Evolutionary conservation across 495 filamentous ascomycete genomes (phyloP), one percentile per base, ranked within the genome.

Genomic region (Penicillium paxilli): DNA sequence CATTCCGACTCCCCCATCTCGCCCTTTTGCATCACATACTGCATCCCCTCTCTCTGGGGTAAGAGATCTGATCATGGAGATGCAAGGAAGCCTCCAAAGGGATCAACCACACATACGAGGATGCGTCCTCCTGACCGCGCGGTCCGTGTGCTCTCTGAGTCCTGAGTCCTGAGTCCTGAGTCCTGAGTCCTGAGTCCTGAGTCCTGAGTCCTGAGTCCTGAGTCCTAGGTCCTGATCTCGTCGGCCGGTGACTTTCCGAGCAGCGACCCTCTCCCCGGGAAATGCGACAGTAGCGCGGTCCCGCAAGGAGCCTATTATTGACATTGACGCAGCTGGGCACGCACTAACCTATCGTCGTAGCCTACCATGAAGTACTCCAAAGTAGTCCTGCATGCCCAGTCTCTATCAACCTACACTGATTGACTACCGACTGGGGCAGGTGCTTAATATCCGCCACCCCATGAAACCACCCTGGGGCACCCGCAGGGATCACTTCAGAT

Each of bases 251-350:
- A 42, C 40, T 23, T 42, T 42, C 40, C 40, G 40, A 42, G 11
- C 17, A 42, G 12, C 35, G 5, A 40, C n/a, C 33, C 33, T 37
- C 33, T 28, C 32, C 33, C 40, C 40, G 17, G 40, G 40, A 21
- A 42, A 42, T 42, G 40, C 5, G 2, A 40, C 35, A 20, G 17
- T 40, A 40, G 17, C 40, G 40, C 40, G 10, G 40, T 42, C 40
- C 40, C 40, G 40, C 40, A 42, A 42, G 40, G 40, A 42, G 40
- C 20, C 40, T 42, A 42, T 42, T 42, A 42, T 42, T 42, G 40
- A 42, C 20, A 42, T 42, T 42, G 20, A 42, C 40, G 40, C 40
- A 42, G 20, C 19, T 8, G 35, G 40, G 40, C 40, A 20, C 40
- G 9, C 40, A 23, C 40, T 42, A 42, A 42, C 40, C 40, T 20